Evolutionary conservation across 768 basidiomycete genomes (phyloP), one percentile per base, ranked within the genome.

Genomic region (Cubamyces lactineus): DNA sequence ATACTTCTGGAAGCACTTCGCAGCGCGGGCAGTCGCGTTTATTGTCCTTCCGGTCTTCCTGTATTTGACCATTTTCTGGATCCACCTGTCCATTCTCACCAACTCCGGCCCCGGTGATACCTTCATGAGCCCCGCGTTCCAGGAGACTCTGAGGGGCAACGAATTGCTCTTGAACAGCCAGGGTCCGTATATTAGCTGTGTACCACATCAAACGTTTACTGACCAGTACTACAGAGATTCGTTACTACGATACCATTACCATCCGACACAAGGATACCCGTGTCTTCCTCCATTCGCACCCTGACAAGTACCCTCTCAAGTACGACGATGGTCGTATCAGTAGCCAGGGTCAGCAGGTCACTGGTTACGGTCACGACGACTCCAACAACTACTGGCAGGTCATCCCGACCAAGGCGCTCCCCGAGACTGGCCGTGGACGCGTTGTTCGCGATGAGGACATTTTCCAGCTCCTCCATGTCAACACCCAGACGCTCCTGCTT

Each of bases 51-150:
- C 97, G 4, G 84, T 95, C 67, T 76, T 92, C 58, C 82, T 98
- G 52, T 99, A 99, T 74, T 84, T 98, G 2, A 88, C 89, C 16
- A 94, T 96, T 82, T 99, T 99, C 83, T 99, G 91, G 77, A 77
- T 97, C 24, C 97, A 99, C 75, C 96, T 99, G 71, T 80, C 88
- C 26, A 81, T 98, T 64, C 86, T 98, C 66, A 91, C 80, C 8
- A 83, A 88, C 66, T 95, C 95, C 12, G 97, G 97, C 24, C 84
- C 95, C 34, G 97, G 97, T 5, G 97, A 98, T 71, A 80, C 82
- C 41, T 99, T 98, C 79, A 98, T 98, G 97, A 94, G 91, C 72
- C 96, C 97, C 6, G 88, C 87, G 5, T 99, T 99, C 86, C 97
- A 99, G 76, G 95, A 98, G 77, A 97, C 95, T 17, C 80, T 99